Evolutionary conservation across 2,329 filamentous ascomycete genomes (phyloP).

Genomic region (Colletotrichum godetiae): DNA sequence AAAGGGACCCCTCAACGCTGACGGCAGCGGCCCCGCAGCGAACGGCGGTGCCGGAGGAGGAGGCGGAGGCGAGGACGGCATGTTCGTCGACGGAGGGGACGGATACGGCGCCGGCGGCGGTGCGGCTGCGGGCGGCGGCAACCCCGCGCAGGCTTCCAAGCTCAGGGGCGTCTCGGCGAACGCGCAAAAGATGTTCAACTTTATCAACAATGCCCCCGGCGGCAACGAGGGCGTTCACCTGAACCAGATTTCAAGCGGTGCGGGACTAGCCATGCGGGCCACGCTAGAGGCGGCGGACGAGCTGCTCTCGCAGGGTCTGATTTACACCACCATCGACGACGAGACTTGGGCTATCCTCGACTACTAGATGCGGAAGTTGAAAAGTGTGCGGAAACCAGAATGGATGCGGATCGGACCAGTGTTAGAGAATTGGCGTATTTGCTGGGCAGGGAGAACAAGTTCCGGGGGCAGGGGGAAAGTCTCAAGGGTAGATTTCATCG

Average conservation of each 20-base stretch:
- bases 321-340: slow-evolving; percentile 94
- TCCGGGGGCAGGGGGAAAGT: background rate
- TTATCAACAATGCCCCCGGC: slow-evolving; percentile 74
- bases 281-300: slow-evolving; percentile 85
- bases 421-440: background rate
- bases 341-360: slow-evolving; percentile 91
- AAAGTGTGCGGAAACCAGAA: background rate
- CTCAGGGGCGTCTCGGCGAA: slow-evolving; percentile 61
- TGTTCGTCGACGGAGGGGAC: slow-evolving; percentile 66
- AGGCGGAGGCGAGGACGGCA: slow-evolving; percentile 56
- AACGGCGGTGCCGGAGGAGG: slow-evolving; percentile 42
- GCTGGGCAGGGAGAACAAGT: background rate
- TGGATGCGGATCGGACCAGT: background rate
- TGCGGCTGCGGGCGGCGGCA: slow-evolving; percentile 49
- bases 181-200: slow-evolving; percentile 78
- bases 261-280: slow-evolving; percentile 75
- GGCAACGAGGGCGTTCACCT: slow-evolving; percentile 87
- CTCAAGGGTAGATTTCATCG: background rate
- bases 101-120: slow-evolving; percentile 51
- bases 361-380: slow-evolving; percentile 51
- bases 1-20: slow-evolving; percentile 68
- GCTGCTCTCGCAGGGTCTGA: slow-evolving; percentile 76
- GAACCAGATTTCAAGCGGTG: slow-evolving; percentile 76
- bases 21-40: slow-evolving; percentile 51
- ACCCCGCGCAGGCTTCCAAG: slow-evolving; percentile 48